phyloP scores from a whole-genome alignment of 345 rosid species.

The Carallia pectinifolia region DNA sequence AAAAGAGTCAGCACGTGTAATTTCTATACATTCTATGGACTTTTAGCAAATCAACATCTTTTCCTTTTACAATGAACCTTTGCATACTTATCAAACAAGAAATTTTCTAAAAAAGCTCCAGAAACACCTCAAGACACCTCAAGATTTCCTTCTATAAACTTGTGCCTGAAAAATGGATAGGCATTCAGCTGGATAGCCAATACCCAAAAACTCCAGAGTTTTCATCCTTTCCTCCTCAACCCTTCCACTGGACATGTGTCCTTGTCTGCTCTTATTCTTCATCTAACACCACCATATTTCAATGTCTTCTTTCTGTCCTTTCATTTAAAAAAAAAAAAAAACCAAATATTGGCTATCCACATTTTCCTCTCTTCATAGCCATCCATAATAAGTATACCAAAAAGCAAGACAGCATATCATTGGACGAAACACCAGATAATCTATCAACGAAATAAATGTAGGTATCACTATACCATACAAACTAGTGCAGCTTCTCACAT shows the following conservation, averaged over 20 bases:
- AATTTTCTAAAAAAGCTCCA: not conserved
- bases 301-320: no score
- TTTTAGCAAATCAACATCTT: not conserved
- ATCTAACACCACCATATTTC: no score
- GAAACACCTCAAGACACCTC: not conserved
- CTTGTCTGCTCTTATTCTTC: no score
- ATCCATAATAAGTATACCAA: no score
- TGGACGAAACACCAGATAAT: not conserved
- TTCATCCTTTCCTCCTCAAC: not conserved
- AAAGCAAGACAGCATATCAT: not conserved
- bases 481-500: conserved; percentile 7
- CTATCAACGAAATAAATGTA: not conserved
- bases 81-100: not conserved
- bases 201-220: not conserved
- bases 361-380: no score
- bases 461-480: not conserved
- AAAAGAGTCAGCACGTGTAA: not conserved
- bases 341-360: no score
- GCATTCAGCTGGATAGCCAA: not conserved
- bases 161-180: not conserved
- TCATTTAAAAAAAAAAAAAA: no score
- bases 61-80: not conserved
- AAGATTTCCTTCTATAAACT: not conserved
- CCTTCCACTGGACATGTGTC: no score
- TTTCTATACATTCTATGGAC: not conserved